Percentiles rank a stretch among this genome's conserved stretches.
Conservation (phyloP, 441 rosid species). For the Adansonia madagascariensis region DNA sequence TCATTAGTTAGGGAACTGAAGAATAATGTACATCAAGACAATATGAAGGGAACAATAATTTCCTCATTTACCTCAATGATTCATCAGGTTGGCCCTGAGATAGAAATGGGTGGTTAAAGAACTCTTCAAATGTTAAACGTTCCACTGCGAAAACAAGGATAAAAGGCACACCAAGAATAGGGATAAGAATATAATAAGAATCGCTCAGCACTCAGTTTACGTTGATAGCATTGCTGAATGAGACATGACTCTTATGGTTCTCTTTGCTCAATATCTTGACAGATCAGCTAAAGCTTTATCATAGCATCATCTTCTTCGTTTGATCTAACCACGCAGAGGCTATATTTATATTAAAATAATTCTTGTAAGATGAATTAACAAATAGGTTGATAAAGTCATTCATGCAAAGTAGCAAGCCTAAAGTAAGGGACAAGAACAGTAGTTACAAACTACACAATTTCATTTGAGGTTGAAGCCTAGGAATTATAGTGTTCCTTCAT, state of each 20-base stretch:
- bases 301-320: neutral
- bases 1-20: constrained; percentile 30
- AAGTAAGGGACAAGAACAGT: neutral
- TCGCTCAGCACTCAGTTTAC: neutral
- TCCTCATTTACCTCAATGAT: constrained; percentile 53
- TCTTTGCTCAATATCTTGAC: neutral
- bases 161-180: constrained; percentile 8
- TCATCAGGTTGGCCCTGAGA: constrained; percentile 49
- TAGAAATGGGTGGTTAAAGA: constrained; percentile 72
- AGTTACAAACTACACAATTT: constrained; percentile 3
- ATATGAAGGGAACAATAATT: neutral
- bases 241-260: neutral
- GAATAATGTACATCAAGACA: constrained; percentile 15
- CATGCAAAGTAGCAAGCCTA: neutral
- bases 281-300: constrained; percentile 16
- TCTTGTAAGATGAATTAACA: constrained; percentile 13
- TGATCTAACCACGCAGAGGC: neutral
- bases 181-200: neutral
- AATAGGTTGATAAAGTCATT: constrained; percentile 7
- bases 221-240: constrained; percentile 14
- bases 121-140: constrained; percentile 74
- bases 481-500: neutral
- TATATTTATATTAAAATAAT: neutral
- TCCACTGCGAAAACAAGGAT: constrained; percentile 52
- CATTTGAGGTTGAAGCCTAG: neutral